Conservation (phyloP, 768 basidiomycete genomes). For the Krasilnikovozyma curviuscula region DNA sequence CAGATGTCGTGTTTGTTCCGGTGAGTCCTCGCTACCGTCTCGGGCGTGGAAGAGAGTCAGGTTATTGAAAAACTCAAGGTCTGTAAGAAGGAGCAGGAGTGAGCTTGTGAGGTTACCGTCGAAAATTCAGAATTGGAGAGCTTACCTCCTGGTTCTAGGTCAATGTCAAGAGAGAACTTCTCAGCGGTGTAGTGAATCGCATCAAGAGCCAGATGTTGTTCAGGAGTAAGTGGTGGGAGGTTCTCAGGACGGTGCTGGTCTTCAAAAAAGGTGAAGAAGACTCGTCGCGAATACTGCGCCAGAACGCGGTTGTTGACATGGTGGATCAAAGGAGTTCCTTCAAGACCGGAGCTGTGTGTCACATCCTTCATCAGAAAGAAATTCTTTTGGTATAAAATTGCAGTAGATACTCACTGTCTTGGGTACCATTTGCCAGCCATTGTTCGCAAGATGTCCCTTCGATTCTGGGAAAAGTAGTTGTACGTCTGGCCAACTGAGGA, state of each 20-base stretch:
- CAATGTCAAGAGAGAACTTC: conserved; percentile 14
- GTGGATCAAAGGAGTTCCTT: background rate
- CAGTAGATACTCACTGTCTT: background rate
- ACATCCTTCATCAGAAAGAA: background rate
- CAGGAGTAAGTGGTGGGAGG: background rate
- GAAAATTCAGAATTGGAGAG: too few relatives aligned
- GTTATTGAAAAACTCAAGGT: conserved; percentile 17
- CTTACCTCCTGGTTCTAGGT: conserved; percentile 15
- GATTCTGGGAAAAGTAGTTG: conserved; percentile 11
- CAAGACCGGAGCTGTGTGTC: background rate
- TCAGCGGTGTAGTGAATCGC: conserved; percentile 17
- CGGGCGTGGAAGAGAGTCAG: conserved; percentile 14
- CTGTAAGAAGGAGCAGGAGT: too few relatives aligned
- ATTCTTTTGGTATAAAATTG: background rate
- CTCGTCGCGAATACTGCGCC: conserved; percentile 13
- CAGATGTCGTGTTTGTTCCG: conserved; percentile 12
- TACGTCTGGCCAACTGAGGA: conserved; percentile 15
- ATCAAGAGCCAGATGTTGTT: conserved; percentile 16
- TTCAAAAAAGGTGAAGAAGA: conserved; percentile 16
- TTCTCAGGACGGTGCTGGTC: background rate
- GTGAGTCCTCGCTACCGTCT: conserved; percentile 23
- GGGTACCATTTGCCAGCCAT: conserved; percentile 13
- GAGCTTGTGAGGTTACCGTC: too few relatives aligned
- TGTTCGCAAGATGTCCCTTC: conserved; percentile 14
- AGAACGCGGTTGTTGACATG: conserved; percentile 6